Evolutionary conservation across 2,329 filamentous ascomycete species (phyloP).

Genomic region (Lasiodiplodia sp.): DNA sequence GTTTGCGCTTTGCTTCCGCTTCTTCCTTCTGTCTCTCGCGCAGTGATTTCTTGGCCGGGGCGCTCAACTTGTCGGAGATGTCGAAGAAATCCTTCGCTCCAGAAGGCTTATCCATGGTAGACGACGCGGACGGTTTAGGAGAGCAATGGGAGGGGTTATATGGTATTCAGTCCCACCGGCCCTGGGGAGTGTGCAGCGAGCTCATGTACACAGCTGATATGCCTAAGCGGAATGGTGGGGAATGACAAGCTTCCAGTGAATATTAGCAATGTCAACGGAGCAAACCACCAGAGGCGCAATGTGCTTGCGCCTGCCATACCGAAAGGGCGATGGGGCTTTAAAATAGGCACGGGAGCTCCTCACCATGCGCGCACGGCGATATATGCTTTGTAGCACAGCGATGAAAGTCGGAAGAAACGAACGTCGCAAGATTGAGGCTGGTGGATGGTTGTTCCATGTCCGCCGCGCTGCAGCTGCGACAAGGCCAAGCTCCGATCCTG

Average conservation of each 20-base stretch:
- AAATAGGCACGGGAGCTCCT: background rate
- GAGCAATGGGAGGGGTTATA: background rate
- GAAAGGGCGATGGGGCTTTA: background rate
- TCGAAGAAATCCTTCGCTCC: constrained; percentile 67
- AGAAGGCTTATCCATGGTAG: constrained; percentile 20
- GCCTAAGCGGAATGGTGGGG: background rate
- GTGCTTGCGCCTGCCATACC: background rate
- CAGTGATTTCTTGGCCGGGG: constrained; percentile 81
- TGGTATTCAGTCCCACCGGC: background rate
- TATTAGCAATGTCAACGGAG: background rate
- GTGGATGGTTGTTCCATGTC: background rate
- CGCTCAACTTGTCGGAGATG: constrained; percentile 79
- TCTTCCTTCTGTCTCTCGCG: constrained; percentile 91
- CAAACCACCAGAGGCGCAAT: background rate
- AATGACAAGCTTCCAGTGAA: background rate
- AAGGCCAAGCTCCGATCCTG: background rate
- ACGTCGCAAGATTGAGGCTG: background rate
- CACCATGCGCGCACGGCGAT: background rate
- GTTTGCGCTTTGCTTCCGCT: constrained; percentile 83
- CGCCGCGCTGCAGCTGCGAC: constrained; percentile 10
- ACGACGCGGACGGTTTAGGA: no score
- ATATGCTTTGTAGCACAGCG: background rate
- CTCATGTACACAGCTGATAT: background rate
- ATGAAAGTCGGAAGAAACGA: background rate
- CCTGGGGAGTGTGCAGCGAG: background rate